These are phyloP conservation scores for Aspergillus sergii DNA, from an alignment of 2,329 filamentous ascomycete genomes.

Conservation along the genomic window DNA sequence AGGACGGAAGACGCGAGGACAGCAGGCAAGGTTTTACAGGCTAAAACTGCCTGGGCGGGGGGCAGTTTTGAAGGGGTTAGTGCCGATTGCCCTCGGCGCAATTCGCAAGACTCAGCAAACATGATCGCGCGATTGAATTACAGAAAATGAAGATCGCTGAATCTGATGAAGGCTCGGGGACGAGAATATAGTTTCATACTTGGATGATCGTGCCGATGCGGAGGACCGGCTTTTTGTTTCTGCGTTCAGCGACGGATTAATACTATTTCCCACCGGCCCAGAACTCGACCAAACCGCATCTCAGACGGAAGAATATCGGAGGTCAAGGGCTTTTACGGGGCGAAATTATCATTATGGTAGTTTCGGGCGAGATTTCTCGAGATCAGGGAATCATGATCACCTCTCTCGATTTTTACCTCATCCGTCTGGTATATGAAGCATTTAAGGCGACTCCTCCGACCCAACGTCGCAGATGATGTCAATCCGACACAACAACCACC, in stretches of 20 bases:
- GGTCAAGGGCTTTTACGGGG: not conserved
- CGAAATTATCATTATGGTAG: not conserved
- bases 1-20: conserved; percentile 33
- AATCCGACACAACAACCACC: not conserved
- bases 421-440: conserved; percentile 13
- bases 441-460: conserved; percentile 3
- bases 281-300: conserved; percentile 19
- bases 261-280: conserved; percentile 41
- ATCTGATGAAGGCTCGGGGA: conserved; percentile 19
- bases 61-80: conserved; percentile 39
- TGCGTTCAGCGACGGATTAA: conserved; percentile 46
- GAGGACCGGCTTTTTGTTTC: conserved; percentile 46
- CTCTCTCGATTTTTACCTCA: conserved; percentile 1
- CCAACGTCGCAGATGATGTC: not conserved
- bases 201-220: conserved; percentile 37
- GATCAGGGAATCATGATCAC: not conserved
- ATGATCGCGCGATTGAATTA: conserved; percentile 29
- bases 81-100: conserved; percentile 33
- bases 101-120: conserved; percentile 35
- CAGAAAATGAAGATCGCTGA: conserved; percentile 17
- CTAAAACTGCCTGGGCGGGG: conserved; percentile 40
- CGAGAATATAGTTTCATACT: conserved; percentile 32
- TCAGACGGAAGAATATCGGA: conserved; percentile 1
- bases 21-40: conserved; percentile 39
- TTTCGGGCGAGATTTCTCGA: not conserved